Evolutionary conservation across 805 yeast genomes (phyloP).

Genomic region (Suhomyces kilbournensis): DNA sequence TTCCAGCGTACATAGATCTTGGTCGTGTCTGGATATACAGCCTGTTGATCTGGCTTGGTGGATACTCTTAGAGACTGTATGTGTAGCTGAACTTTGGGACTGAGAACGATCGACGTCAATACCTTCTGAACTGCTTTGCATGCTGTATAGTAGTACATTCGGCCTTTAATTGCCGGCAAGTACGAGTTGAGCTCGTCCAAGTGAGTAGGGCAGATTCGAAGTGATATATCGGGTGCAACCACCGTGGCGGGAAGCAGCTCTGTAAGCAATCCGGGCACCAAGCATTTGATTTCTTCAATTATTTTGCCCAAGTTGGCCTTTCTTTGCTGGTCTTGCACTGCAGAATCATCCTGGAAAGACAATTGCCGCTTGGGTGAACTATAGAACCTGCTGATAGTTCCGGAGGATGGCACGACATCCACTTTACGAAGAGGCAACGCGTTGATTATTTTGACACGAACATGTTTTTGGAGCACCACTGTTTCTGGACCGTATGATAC

Average conservation of each 20-base stretch:
- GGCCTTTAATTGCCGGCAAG: constrained; percentile 57
- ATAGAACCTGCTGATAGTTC: constrained; percentile 1
- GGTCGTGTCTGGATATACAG: constrained; percentile 41
- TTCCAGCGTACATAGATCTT: constrained; percentile 56
- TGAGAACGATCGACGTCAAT: constrained; percentile 53
- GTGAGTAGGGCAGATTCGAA: constrained; percentile 57
- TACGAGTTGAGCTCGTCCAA: constrained; percentile 42
- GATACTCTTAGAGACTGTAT: constrained; percentile 43
- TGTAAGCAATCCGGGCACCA: constrained; percentile 52
- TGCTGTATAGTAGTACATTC: constrained; percentile 52
- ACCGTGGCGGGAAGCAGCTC: constrained; percentile 42
- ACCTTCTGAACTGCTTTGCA: constrained; percentile 55
- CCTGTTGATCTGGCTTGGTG: constrained; percentile 20
- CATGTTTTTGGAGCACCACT: neutral
- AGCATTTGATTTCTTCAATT: constrained; percentile 44
- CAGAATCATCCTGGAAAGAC: neutral
- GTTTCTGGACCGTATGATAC: neutral
- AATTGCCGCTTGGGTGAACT: neutral
- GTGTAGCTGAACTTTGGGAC: constrained; percentile 52
- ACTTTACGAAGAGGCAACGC: neutral
- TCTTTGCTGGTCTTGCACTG: constrained; percentile 20
- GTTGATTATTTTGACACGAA: neutral
- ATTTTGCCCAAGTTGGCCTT: constrained; percentile 55
- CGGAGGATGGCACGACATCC: neutral
- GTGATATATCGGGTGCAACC: constrained; percentile 45